Conservation (phyloP, 306 rosid genomes). For the Trifolium fragiferum region DNA sequence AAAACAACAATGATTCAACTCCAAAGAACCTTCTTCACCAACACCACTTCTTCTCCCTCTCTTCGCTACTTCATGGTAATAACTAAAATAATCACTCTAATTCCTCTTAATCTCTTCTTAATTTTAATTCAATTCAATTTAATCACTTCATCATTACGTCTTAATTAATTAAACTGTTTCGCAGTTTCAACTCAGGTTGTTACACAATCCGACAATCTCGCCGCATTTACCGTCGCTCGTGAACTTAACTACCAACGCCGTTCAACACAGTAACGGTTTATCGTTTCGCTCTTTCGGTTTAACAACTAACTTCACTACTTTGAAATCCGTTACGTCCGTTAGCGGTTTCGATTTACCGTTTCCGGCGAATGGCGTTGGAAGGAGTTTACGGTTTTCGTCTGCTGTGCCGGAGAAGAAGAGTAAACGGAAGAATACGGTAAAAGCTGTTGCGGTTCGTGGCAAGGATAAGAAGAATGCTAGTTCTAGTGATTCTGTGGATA, state of each 20-base stretch:
- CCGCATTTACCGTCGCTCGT: slow-evolving; percentile 37
- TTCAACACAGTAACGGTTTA: slow-evolving; percentile 44
- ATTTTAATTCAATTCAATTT: slow-evolving; percentile 22
- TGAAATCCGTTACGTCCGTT: slow-evolving; percentile 39
- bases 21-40: neutral
- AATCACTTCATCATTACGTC: neutral
- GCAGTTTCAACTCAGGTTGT: slow-evolving; percentile 66
- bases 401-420: slow-evolving; percentile 38
- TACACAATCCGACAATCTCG: slow-evolving; percentile 43
- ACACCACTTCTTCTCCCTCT: neutral
- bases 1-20: neutral
- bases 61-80: slow-evolving; percentile 58
- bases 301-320: slow-evolving; percentile 8
- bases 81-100: no score
- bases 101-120: no score
- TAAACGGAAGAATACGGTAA: slow-evolving; percentile 47
- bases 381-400: slow-evolving; percentile 51
- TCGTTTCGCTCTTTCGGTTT: slow-evolving; percentile 29
- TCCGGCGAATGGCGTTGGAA: slow-evolving; percentile 35
- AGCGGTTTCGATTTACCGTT: slow-evolving; percentile 36
- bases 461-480: slow-evolving; percentile 39
- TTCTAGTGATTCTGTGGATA: slow-evolving; percentile 39
- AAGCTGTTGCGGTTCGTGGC: slow-evolving; percentile 42
- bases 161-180: slow-evolving; percentile 24
- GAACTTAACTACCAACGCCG: slow-evolving; percentile 30